A percentile compares a stretch with the other conserved stretches of the same genome.
Conservation (phyloP, 2,329 filamentous ascomycete genomes). For the Ciborinia camelliae region DNA sequence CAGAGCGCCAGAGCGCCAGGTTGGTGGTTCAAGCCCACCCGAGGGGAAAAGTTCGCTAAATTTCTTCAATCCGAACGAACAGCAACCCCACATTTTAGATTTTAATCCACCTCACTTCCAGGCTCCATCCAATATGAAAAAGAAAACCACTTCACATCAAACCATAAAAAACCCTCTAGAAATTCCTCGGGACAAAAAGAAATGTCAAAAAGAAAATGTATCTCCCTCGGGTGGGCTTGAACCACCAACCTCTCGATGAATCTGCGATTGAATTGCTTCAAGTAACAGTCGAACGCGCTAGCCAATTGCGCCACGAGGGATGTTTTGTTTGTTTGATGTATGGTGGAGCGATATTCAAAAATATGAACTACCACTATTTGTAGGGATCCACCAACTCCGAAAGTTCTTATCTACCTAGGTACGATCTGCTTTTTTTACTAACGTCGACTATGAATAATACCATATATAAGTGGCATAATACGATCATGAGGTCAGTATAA, state of each 20-base stretch:
- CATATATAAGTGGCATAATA: no score
- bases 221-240: background rate
- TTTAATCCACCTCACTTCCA: background rate
- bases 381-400: no score
- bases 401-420: no score
- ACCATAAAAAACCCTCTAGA: background rate
- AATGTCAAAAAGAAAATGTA: background rate
- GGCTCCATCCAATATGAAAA: no score
- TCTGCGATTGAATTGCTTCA: background rate
- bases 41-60: background rate
- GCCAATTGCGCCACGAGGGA: background rate
- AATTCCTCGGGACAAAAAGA: no score
- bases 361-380: no score
- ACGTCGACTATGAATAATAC: no score
- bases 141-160: background rate
- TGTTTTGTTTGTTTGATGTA: background rate
- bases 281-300: background rate
- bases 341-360: no score
- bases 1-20: background rate
- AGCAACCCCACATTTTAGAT: background rate
- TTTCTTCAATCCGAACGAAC: background rate
- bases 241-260: constrained; percentile 1
- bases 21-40: constrained; percentile 14
- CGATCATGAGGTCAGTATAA: no score
- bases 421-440: no score